A percentile compares a stretch with the other conserved stretches of the same genome.
These are phyloP conservation scores for Canavalia gladiata DNA, from an alignment of 306 rosid species.

Conservation along the genomic window DNA sequence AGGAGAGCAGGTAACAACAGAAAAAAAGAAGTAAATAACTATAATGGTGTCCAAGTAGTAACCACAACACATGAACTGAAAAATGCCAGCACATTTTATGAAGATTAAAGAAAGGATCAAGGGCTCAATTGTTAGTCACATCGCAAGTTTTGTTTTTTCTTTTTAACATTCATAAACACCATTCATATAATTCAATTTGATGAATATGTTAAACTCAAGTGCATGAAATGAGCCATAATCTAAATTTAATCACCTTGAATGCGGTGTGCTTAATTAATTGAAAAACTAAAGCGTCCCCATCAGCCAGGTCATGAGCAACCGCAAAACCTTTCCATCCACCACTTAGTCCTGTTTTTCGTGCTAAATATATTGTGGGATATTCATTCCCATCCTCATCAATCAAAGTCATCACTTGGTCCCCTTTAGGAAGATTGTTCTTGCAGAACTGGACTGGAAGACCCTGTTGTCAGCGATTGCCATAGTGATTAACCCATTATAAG, in stretches of 20 bases:
- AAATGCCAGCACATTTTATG: constrained; percentile 1
- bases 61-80: constrained; percentile 31
- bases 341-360: constrained; percentile 68
- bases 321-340: constrained; percentile 91
- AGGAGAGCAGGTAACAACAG: constrained; percentile 7
- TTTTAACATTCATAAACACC: constrained; percentile 28
- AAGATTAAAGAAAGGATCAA: neutral
- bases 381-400: constrained; percentile 71
- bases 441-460: constrained; percentile 74
- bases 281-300: constrained; percentile 85
- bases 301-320: constrained; percentile 76
- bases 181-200: constrained; percentile 15
- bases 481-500: constrained; percentile 20
- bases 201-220: constrained; percentile 12
- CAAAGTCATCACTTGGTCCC: constrained; percentile 57
- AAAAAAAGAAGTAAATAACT: neutral
- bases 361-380: constrained; percentile 63
- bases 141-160: neutral
- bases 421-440: constrained; percentile 59
- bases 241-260: constrained; percentile 73
- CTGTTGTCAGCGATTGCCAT: constrained; percentile 53
- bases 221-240: constrained; percentile 28
- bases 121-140: neutral
- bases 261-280: constrained; percentile 64
- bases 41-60: neutral